Evolutionary conservation across 257 asterid genomes (phyloP).

Genomic region (Solanum paucissectum): DNA sequence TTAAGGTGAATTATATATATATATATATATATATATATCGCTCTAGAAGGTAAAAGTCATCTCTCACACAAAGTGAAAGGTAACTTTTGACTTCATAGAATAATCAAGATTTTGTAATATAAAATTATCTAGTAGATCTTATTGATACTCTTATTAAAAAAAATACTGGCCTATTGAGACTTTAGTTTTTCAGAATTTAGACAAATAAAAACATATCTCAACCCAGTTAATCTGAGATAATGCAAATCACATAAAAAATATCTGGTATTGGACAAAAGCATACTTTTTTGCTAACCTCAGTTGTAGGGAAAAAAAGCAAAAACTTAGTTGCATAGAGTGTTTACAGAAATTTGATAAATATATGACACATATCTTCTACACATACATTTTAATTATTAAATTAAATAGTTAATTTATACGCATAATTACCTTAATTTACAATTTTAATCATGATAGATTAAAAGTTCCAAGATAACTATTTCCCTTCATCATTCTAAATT

Average conservation of each 20-base stretch:
- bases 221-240: neutral
- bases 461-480: neutral
- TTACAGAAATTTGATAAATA: too few species aligned
- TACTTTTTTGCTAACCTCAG: neutral
- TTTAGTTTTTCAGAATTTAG: neutral
- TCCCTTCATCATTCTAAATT: neutral
- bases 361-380: neutral
- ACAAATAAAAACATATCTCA: neutral
- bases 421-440: neutral
- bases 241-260: neutral
- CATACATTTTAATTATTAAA: neutral
- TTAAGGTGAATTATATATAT: neutral
- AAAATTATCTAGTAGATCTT: neutral
- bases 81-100: neutral
- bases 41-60: neutral
- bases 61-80: neutral
- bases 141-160: neutral
- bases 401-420: neutral
- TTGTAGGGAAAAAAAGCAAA: neutral
- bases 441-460: neutral
- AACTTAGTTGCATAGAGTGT: too few species aligned
- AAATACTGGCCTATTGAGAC: neutral
- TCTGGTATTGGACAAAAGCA: neutral
- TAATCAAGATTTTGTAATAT: neutral
- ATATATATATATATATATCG: neutral